A percentile compares a stretch with the other conserved stretches of the same genome.
Conservation (phyloP, 1,284 basidiomycete species). For the Porogramme epimiltina region DNA sequence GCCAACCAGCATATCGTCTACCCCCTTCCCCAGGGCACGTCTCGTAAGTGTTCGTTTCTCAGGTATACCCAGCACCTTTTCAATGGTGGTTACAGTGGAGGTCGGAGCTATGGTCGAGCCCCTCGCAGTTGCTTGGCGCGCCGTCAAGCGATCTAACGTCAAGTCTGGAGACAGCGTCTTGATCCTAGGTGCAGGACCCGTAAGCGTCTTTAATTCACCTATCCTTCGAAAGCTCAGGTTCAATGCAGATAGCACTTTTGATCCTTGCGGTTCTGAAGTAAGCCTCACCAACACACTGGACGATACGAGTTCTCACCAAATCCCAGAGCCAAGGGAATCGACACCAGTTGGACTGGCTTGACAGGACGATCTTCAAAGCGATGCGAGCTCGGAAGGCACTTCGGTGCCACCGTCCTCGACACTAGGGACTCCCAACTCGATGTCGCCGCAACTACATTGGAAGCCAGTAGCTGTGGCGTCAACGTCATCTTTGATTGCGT, state of each 20-base stretch:
- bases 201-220: slow-evolving; percentile 8
- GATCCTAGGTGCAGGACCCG: slow-evolving; percentile 35
- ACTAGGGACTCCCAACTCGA: slow-evolving; percentile 14
- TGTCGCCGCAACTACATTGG: slow-evolving; percentile 19
- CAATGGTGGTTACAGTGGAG: slow-evolving; percentile 21
- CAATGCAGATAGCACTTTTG: slow-evolving; percentile 13
- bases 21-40: slow-evolving; percentile 24
- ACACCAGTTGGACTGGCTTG: slow-evolving; percentile 28
- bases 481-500: slow-evolving; percentile 37
- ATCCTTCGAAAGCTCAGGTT: too few species aligned
- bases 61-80: background rate
- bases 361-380: slow-evolving; percentile 32
- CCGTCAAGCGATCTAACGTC: slow-evolving; percentile 31
- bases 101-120: slow-evolving; percentile 35
- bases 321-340: slow-evolving; percentile 3
- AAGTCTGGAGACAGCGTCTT: slow-evolving; percentile 29
- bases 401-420: slow-evolving; percentile 31
- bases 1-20: slow-evolving; percentile 28
- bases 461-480: slow-evolving; percentile 30
- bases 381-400: slow-evolving; percentile 26
- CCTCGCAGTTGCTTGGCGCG: slow-evolving; percentile 35
- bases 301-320: too few species aligned
- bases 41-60: background rate
- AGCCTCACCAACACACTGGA: too few species aligned
- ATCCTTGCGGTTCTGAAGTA: slow-evolving; percentile 9